These are phyloP conservation scores for Microbotryum silenes-acaulis DNA, from an alignment of 1,284 basidiomycete species.

Conservation along the genomic window DNA sequence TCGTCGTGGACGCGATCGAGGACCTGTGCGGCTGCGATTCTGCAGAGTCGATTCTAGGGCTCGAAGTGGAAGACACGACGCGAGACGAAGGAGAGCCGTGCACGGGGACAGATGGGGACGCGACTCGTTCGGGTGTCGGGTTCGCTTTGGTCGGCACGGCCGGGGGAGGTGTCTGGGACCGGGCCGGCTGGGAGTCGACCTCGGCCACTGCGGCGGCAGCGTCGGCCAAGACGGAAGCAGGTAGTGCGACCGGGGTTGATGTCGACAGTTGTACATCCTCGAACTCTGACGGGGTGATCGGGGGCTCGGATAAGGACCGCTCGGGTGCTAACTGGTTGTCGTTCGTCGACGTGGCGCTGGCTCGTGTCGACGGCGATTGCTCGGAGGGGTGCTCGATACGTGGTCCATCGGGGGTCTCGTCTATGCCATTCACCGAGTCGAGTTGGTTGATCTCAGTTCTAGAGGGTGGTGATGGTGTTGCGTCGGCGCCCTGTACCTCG, in stretches of 20 bases:
- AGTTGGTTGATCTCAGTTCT: no score
- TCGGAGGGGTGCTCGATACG: no score
- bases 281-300: not conserved
- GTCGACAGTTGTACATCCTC: constrained; percentile 21
- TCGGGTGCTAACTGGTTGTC: no score
- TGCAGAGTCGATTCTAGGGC: not conserved
- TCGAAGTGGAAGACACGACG: not conserved
- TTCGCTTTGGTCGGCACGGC: not conserved
- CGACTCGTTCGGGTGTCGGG: not conserved
- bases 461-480: no score
- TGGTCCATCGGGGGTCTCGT: no score
- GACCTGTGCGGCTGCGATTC: constrained; percentile 14
- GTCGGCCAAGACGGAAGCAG: not conserved
- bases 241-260: constrained; percentile 19
- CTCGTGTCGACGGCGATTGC: no score
- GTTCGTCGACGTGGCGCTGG: no score
- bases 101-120: not conserved
- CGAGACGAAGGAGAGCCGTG: not conserved
- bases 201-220: no score
- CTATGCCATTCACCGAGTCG: no score
- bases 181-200: no score
- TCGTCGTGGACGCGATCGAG: constrained; percentile 28
- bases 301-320: not conserved
- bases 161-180: not conserved
- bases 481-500: no score